A percentile compares a stretch with the other conserved stretches of the same genome.
Evolutionary conservation across 2,329 filamentous ascomycete species (phyloP).

Genomic region (Karstenula rhodostoma): DNA sequence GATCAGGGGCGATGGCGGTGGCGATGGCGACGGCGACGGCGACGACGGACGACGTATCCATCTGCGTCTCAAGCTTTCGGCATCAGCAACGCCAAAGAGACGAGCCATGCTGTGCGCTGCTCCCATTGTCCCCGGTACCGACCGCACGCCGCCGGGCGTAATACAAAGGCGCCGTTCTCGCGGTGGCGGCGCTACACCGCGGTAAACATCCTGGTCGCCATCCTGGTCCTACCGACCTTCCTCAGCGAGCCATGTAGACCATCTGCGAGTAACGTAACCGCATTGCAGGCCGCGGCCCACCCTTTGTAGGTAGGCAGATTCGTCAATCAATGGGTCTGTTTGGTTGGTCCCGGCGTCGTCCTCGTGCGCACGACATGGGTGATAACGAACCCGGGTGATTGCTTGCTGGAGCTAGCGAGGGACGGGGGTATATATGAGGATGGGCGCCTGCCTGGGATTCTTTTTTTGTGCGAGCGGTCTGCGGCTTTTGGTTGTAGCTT

Average conservation of each 20-base stretch:
- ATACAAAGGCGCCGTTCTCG: no score
- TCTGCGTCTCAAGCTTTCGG: no score
- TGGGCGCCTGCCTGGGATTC: neutral
- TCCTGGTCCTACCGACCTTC: slow-evolving; percentile 4
- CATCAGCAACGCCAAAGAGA: neutral
- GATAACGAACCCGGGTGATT: neutral
- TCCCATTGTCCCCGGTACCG: no score
- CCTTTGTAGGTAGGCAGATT: neutral
- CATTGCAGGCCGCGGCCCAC: neutral
- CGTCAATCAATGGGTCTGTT: neutral
- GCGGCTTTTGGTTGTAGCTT: neutral
- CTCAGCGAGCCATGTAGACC: neutral
- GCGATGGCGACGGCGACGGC: no score
- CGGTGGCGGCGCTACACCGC: neutral
- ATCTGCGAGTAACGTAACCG: slow-evolving; percentile 1
- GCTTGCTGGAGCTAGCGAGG: neutral
- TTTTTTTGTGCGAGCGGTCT: neutral
- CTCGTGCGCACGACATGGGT: slow-evolving; percentile 6
- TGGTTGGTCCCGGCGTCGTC: neutral
- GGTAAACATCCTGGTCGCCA: neutral
- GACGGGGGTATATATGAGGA: neutral
- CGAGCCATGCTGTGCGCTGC: no score
- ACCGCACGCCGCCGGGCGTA: neutral
- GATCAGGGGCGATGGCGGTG: neutral
- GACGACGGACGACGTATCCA: no score